phyloP scores from a whole-genome alignment of 2,329 filamentous ascomycete genomes.

The Aspergillus calidoustus region DNA sequence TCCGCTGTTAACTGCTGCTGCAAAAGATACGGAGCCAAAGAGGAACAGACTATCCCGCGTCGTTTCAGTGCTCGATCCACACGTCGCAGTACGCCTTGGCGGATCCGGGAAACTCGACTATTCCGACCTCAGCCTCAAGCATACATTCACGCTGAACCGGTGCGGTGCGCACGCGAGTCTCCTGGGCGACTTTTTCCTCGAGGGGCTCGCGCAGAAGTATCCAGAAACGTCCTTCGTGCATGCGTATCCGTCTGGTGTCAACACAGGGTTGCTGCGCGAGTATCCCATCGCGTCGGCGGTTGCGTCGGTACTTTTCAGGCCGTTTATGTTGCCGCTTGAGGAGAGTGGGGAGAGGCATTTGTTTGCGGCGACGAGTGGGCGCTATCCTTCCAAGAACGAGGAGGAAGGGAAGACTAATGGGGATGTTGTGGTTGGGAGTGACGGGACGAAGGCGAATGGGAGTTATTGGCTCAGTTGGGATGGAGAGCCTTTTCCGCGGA shows the following conservation, averaged over 20 bases:
- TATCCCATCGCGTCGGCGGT: constrained; percentile 38
- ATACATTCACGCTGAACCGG: background rate
- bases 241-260: constrained; percentile 47
- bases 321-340: constrained; percentile 10
- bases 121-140: constrained; percentile 44
- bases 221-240: constrained; percentile 43
- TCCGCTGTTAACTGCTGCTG: constrained; percentile 38
- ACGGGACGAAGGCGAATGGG: constrained; percentile 23
- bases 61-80: constrained; percentile 44
- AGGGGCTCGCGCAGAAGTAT: constrained; percentile 38
- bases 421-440: constrained; percentile 19
- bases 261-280: constrained; percentile 42
- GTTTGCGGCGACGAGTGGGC: constrained; percentile 31
- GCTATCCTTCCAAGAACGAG: constrained; percentile 27
- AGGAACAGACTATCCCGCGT: constrained; percentile 41
- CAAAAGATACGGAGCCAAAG: background rate
- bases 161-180: constrained; percentile 44
- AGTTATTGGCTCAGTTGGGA: constrained; percentile 24
- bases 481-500: constrained; percentile 18
- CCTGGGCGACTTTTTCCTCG: constrained; percentile 43
- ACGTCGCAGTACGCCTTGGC: constrained; percentile 31
- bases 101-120: constrained; percentile 41
- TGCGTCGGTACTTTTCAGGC: background rate
- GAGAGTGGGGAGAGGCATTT: constrained; percentile 18
- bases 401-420: constrained; percentile 9